Conservation (phyloP, 306 rosid species). For the Benincasa hispida region DNA sequence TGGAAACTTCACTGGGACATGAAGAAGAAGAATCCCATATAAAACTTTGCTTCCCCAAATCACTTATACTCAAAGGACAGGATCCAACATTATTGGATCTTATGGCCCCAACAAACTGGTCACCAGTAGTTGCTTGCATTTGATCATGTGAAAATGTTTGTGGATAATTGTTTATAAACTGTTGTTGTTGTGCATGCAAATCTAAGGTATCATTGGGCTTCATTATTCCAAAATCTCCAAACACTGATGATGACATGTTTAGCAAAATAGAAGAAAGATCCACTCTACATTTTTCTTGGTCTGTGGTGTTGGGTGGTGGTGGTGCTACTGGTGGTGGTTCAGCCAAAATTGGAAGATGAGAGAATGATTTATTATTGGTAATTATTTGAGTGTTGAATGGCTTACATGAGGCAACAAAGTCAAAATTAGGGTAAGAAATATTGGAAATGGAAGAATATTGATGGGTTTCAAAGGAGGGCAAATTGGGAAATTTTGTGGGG, state of each 20-base stretch:
- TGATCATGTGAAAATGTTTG: background rate
- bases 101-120: conserved; percentile 6
- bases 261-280: conserved; percentile 57
- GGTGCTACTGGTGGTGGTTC: background rate
- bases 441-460: conserved; percentile 3
- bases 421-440: background rate
- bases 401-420: conserved; percentile 1
- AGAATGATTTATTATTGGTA: background rate
- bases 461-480: background rate
- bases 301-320: conserved; percentile 1
- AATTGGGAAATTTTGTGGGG: background rate
- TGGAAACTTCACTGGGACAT: conserved; percentile 8
- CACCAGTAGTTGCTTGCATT: background rate
- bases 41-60: background rate
- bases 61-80: background rate
- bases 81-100: background rate
- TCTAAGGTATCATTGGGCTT: conserved; percentile 32
- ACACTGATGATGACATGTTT: conserved; percentile 58
- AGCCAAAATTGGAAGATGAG: conserved; percentile 4
- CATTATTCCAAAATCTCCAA: conserved; percentile 1
- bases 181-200: conserved; percentile 10
- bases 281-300: background rate
- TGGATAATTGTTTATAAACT: background rate
- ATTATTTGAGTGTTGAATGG: conserved; percentile 3
- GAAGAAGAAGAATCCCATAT: conserved; percentile 10